A percentile compares a stretch with the other conserved stretches of the same genome.
Evolutionary conservation across 306 rosid genomes (phyloP).

Genomic region (Astragalus membranaceus): DNA sequence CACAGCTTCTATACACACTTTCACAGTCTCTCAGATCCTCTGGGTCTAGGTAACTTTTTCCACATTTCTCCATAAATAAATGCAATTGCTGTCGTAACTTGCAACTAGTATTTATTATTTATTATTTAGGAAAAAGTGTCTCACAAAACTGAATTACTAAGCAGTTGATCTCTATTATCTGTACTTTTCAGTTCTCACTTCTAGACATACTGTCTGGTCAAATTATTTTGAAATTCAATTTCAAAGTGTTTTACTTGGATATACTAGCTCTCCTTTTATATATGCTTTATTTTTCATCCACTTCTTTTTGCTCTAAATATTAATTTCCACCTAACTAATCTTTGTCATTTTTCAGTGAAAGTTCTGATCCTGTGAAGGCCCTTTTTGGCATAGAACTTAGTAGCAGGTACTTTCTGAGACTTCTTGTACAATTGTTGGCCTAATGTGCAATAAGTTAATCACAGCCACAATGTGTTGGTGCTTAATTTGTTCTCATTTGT

Average conservation of each 20-base stretch:
- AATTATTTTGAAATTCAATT: not conserved
- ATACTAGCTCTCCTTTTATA: not conserved
- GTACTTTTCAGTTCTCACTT: slow-evolving; percentile 8
- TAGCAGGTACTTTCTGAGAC: slow-evolving; percentile 54
- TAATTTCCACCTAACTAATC: not conserved
- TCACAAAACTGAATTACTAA: not conserved
- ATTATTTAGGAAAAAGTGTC: slow-evolving; percentile 7
- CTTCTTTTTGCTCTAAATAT: slow-evolving; percentile 3
- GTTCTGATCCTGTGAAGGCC: slow-evolving; percentile 66
- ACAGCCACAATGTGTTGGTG: not conserved
- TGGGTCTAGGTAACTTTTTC: slow-evolving; percentile 64
- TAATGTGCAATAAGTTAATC: not conserved
- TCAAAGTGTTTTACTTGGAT: not conserved
- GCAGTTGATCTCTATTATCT: not conserved
- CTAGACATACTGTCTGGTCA: not conserved
- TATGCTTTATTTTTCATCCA: slow-evolving; percentile 4
- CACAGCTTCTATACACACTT: slow-evolving; percentile 89
- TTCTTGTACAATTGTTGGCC: not conserved
- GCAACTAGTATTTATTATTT: slow-evolving; percentile 2
- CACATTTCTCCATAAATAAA: not conserved
- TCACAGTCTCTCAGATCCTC: slow-evolving; percentile 79
- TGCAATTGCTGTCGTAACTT: not conserved
- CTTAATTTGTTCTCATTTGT: not conserved
- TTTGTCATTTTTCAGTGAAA: slow-evolving; percentile 56
- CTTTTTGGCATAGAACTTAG: slow-evolving; percentile 77